Evolutionary conservation across 768 basidiomycete species (phyloP).

Genomic region (Tricholomella constricta): DNA sequence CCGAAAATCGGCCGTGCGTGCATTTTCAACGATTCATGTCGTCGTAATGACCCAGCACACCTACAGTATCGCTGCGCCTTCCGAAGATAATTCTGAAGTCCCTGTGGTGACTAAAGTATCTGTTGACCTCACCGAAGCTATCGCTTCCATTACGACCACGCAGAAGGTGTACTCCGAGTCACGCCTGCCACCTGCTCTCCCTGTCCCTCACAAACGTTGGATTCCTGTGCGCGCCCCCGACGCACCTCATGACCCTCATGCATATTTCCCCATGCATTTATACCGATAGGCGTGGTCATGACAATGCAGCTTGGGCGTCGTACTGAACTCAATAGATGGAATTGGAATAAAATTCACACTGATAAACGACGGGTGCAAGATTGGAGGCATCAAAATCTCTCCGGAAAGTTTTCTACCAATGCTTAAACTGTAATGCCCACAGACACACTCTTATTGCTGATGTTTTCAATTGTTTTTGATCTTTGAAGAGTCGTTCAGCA

Average conservation of each 20-base stretch:
- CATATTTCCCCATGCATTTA: conserved; percentile 84
- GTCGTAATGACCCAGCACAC: background rate
- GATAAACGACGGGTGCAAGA: too few relatives aligned
- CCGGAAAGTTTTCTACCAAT: too few relatives aligned
- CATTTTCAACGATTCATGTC: background rate
- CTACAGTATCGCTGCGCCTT: conserved; percentile 56
- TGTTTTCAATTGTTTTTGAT: too few relatives aligned
- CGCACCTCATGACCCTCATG: conserved; percentile 79
- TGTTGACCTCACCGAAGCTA: conserved; percentile 72
- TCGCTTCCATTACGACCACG: conserved; percentile 59
- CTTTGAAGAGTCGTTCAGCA: too few relatives aligned
- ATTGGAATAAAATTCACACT: too few relatives aligned
- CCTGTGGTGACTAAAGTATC: conserved; percentile 45
- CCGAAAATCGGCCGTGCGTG: conserved; percentile 63
- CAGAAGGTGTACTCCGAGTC: conserved; percentile 61
- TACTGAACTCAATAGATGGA: too few relatives aligned
- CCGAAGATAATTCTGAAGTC: conserved; percentile 44
- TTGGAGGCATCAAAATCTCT: too few relatives aligned
- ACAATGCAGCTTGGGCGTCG: background rate
- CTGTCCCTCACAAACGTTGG: conserved; percentile 74
- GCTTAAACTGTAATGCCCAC: too few relatives aligned
- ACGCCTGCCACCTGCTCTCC: conserved; percentile 74
- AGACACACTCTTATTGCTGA: too few relatives aligned
- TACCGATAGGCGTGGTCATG: conserved; percentile 42
- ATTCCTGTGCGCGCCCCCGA: conserved; percentile 66